Percentiles rank a stretch among this genome's conserved stretches.
Evolutionary conservation across 2,329 filamentous ascomycete species (phyloP).

Genomic region (Ustilaginoidea virens): DNA sequence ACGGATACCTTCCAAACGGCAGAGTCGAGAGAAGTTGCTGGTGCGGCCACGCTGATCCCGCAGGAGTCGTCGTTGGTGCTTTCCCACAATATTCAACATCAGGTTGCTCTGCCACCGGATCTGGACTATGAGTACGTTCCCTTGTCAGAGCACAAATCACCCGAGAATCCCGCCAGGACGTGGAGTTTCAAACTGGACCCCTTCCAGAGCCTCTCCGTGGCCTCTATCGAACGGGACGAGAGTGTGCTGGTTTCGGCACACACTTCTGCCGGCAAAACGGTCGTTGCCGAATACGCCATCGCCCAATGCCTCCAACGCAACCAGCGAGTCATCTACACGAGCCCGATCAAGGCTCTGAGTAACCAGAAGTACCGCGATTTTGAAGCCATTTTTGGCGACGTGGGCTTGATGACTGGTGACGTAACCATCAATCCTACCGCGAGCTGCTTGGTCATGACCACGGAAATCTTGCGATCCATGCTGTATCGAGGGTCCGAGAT

Average conservation of each 20-base stretch:
- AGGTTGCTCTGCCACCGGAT: constrained; percentile 86
- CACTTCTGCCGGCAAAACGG: constrained; percentile 94
- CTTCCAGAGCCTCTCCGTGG: constrained; percentile 89
- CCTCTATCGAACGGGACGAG: constrained; percentile 90
- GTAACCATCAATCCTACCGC: constrained; percentile 98
- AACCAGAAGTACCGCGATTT: constrained; percentile 99
- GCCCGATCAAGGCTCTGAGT: constrained; percentile 95
- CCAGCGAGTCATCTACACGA: constrained; percentile 97
- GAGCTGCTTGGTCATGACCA: constrained; percentile 97
- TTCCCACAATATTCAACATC: constrained; percentile 96
- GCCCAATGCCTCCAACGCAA: constrained; percentile 95
- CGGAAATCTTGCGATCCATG: constrained; percentile 98
- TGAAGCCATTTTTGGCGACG: constrained; percentile 86
- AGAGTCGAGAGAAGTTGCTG: constrained; percentile 78
- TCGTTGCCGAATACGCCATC: constrained; percentile 95
- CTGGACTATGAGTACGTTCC: constrained; percentile 89
- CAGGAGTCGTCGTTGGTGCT: constrained; percentile 62
- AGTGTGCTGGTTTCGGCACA: constrained; percentile 95
- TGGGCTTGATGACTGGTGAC: constrained; percentile 96
- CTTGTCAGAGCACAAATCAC: constrained; percentile 88
- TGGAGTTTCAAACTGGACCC: constrained; percentile 91
- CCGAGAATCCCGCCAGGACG: constrained; percentile 65
- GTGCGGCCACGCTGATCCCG: constrained; percentile 52
- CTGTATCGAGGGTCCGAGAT: constrained; percentile 96
- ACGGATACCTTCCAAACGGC: constrained; percentile 93